phyloP scores from a whole-genome alignment of 176 grass and related monocot species.

The Musa schizocarpa region DNA sequence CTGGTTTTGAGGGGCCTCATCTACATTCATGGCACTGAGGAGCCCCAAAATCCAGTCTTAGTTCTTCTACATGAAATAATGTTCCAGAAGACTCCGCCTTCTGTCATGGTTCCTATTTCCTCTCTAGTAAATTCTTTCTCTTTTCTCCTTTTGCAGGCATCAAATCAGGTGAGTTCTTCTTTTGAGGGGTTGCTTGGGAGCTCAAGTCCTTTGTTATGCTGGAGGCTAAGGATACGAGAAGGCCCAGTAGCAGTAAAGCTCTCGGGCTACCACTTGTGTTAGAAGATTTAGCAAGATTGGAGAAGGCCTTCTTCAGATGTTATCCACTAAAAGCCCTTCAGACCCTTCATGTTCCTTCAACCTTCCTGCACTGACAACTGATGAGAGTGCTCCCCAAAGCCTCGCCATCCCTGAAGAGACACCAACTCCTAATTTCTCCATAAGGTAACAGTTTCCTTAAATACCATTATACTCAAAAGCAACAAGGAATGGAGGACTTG shows the following conservation, averaged over 20 bases:
- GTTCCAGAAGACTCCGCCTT: background rate
- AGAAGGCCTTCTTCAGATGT: constrained; percentile 19
- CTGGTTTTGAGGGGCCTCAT: background rate
- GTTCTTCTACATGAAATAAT: background rate
- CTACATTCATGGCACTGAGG: background rate
- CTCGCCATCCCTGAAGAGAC: constrained; percentile 4
- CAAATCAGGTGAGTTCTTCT: background rate
- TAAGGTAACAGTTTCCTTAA: constrained; percentile 14
- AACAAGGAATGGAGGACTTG: background rate
- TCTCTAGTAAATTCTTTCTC: background rate
- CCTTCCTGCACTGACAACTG: background rate
- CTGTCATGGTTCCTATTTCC: background rate
- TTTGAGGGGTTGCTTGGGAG: background rate
- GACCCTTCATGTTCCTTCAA: constrained; percentile 11
- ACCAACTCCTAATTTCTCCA: constrained; percentile 11
- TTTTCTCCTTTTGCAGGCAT: background rate
- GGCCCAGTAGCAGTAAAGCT: constrained; percentile 12
- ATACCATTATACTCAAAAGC: background rate
- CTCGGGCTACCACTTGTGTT: constrained; percentile 6
- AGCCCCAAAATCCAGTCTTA: background rate
- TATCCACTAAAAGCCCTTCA: constrained; percentile 12
- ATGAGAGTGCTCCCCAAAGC: constrained; percentile 7
- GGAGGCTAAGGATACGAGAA: constrained; percentile 8
- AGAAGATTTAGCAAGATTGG: background rate
- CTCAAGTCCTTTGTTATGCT: constrained; percentile 15